Percentiles rank a stretch among this genome's conserved stretches.
These are phyloP conservation scores for Candida ficus DNA, from an alignment of 805 yeast genomes.

Conservation along the genomic window DNA sequence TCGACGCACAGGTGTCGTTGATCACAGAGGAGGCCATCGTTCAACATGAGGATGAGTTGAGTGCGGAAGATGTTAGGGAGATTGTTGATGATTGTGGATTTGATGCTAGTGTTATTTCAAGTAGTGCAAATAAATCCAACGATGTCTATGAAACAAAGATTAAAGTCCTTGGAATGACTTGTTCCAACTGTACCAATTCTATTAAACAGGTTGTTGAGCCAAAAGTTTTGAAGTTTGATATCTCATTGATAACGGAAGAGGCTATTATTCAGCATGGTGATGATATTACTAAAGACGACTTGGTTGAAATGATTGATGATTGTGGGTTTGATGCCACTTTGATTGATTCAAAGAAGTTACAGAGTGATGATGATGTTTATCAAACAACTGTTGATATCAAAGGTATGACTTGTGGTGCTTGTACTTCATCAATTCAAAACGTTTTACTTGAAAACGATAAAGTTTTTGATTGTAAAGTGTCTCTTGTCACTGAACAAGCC, in stretches of 20 bases:
- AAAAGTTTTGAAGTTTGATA: slow-evolving; percentile 46
- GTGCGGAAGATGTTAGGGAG: slow-evolving; percentile 34
- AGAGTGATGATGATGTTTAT: neutral
- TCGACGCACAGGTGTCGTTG: slow-evolving; percentile 61
- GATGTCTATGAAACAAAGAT: slow-evolving; percentile 9
- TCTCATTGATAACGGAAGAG: slow-evolving; percentile 73
- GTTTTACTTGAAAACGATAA: slow-evolving; percentile 47
- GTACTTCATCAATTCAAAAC: slow-evolving; percentile 54
- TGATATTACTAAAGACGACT: slow-evolving; percentile 24
- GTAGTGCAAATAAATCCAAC: neutral
- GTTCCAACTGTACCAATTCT: slow-evolving; percentile 74
- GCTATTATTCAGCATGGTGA: slow-evolving; percentile 51
- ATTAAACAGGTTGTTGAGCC: slow-evolving; percentile 49
- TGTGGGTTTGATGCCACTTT: slow-evolving; percentile 61
- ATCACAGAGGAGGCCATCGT: slow-evolving; percentile 71
- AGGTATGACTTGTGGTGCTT: slow-evolving; percentile 29
- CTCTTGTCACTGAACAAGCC: slow-evolving; percentile 75
- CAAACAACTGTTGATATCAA: slow-evolving; percentile 10
- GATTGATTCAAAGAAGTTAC: slow-evolving; percentile 9
- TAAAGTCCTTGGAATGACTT: slow-evolving; percentile 70
- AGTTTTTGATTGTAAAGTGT: slow-evolving; percentile 53
- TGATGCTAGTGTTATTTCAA: slow-evolving; percentile 13
- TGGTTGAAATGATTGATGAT: slow-evolving; percentile 59
- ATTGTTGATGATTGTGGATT: slow-evolving; percentile 71
- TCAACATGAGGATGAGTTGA: slow-evolving; percentile 34